These are phyloP conservation scores for Apostasia shenzhenica DNA, from an alignment of 106 monocot genomes.

Conservation along the genomic window DNA sequence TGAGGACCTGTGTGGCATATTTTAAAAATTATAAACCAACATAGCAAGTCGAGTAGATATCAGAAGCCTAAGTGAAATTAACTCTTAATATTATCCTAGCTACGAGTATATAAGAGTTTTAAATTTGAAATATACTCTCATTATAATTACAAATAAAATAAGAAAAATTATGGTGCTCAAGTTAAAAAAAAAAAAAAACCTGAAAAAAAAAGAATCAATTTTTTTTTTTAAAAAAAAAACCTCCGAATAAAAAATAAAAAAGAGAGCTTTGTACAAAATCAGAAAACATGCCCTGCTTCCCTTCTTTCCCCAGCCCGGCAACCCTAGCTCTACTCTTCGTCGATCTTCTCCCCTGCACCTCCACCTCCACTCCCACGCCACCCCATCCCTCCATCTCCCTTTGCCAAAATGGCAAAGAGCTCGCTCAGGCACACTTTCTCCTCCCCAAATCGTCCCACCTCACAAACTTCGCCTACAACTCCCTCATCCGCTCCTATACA, in stretches of 20 bases:
- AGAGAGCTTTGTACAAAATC: neutral
- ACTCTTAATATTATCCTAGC: no score
- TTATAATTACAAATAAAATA: no score
- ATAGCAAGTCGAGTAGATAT: no score
- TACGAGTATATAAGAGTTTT: no score
- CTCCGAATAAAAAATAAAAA: neutral
- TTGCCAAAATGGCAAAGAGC: conserved; percentile 5
- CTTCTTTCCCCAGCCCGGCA: neutral
- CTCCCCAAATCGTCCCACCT: conserved; percentile 16
- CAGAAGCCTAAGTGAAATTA: no score
- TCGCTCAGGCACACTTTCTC: conserved; percentile 18
- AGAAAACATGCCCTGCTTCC: neutral
- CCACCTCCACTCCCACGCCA: neutral
- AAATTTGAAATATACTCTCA: no score
- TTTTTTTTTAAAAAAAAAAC: no score
- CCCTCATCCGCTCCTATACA: conserved; percentile 15
- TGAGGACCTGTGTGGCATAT: no score
- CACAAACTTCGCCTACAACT: conserved; percentile 13
- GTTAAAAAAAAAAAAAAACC: no score
- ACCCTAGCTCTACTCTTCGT: neutral
- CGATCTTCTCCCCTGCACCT: neutral
- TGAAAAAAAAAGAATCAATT: no score
- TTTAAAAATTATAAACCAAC: no score
- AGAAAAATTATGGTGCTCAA: no score
- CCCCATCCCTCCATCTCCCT: conserved; percentile 10